Percentiles rank a stretch among this genome's conserved stretches.
Conservation (phyloP, 1,284 basidiomycete species). For the Papiliotrema nemorosa region DNA sequence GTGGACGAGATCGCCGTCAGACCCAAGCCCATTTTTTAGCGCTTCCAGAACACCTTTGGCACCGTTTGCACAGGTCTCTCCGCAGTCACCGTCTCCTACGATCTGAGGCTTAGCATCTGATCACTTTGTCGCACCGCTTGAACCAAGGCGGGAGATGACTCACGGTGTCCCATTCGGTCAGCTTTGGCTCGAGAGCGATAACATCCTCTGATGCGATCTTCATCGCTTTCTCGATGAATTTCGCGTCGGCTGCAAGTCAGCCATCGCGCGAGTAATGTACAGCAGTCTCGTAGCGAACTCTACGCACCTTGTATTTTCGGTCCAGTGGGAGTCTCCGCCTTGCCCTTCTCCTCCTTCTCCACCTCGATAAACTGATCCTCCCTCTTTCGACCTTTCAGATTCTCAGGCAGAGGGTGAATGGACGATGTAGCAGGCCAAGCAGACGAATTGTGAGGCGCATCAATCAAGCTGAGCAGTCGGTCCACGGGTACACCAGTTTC, state of each 20-base stretch:
- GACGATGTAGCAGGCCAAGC: slow-evolving; percentile 49
- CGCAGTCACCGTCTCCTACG: slow-evolving; percentile 47
- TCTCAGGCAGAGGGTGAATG: slow-evolving; percentile 31
- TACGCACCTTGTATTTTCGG: slow-evolving; percentile 30
- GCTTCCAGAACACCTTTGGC: slow-evolving; percentile 38
- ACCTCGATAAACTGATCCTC: slow-evolving; percentile 36
- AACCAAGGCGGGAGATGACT: slow-evolving; percentile 5
- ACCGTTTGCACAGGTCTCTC: slow-evolving; percentile 45
- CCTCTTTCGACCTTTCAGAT: slow-evolving; percentile 24
- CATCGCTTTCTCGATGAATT: slow-evolving; percentile 26
- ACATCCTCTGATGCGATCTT: slow-evolving; percentile 33
- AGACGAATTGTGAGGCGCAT: slow-evolving; percentile 50
- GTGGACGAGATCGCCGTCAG: slow-evolving; percentile 37
- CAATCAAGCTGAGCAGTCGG: slow-evolving; percentile 48
- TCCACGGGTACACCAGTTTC: slow-evolving; percentile 22
- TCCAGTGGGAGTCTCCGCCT: slow-evolving; percentile 15
- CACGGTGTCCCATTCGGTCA: slow-evolving; percentile 53
- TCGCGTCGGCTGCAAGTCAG: not conserved
- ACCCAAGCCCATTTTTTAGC: slow-evolving; percentile 30
- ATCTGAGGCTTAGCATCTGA: slow-evolving; percentile 10
- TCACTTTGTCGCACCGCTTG: not conserved
- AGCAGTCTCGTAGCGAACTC: not conserved
- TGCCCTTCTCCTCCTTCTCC: slow-evolving; percentile 29
- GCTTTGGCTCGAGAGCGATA: slow-evolving; percentile 48
- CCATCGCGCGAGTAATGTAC: too few relatives aligned